These are phyloP conservation scores for Anethum foeniculum DNA, from an alignment of 140 eudicot species.

Conservation along the genomic window DNA sequence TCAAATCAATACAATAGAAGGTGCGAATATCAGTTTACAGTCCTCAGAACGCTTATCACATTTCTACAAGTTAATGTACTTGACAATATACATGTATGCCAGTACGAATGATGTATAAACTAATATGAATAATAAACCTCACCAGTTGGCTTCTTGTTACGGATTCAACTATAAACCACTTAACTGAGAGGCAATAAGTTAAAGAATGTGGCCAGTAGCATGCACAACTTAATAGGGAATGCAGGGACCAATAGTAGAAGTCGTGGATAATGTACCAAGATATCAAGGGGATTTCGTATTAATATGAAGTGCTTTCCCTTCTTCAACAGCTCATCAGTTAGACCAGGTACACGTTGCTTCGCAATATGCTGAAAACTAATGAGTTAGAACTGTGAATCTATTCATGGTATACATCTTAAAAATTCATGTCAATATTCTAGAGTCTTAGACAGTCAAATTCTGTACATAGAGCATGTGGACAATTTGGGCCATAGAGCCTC, in stretches of 20 bases:
- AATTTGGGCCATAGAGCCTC: not conserved
- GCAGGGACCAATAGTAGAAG: not conserved
- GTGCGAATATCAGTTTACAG: not conserved
- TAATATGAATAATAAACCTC: not conserved
- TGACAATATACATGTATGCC: not conserved
- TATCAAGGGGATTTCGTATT: conserved; percentile 82
- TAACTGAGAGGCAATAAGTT: not conserved
- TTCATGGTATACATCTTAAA: not conserved
- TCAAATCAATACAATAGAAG: not conserved
- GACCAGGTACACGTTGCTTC: conserved; percentile 62
- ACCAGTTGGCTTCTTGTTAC: not conserved
- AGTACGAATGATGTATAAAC: not conserved
- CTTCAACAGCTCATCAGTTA: conserved; percentile 57
- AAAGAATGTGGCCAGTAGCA: not conserved
- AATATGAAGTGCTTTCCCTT: conserved; percentile 88
- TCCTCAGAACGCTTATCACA: not conserved
- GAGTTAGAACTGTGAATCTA: not conserved
- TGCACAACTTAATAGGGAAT: not conserved
- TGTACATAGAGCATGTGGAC: not conserved
- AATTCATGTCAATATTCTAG: not conserved
- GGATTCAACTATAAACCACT: not conserved
- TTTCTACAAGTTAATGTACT: not conserved
- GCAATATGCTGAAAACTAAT: conserved; percentile 60
- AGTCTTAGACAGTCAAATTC: not conserved
- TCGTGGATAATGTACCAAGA: conserved; percentile 45